phyloP scores from a whole-genome alignment of 441 rosid species.

The Gossypium gossypioides region DNA sequence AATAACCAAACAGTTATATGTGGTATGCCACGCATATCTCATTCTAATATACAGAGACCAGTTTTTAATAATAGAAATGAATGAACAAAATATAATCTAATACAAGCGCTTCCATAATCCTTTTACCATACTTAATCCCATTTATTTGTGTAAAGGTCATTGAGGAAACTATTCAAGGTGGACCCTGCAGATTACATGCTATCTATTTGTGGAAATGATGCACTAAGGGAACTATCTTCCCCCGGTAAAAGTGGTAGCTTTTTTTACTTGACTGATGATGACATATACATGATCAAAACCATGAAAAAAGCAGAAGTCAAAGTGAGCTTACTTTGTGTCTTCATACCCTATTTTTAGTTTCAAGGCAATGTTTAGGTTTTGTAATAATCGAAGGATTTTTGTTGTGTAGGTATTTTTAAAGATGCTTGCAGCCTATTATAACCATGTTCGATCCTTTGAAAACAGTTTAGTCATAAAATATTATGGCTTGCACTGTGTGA shows the following conservation, averaged over 20 bases:
- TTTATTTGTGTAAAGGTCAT: conserved; percentile 29
- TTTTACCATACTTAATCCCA: no score
- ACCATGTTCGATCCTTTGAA: no score
- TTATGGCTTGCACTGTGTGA: no score
- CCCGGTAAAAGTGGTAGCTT: conserved; percentile 70
- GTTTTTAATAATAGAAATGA: no score
- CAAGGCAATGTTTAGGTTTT: background rate
- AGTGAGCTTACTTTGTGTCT: conserved; percentile 21
- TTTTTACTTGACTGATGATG: conserved; percentile 17
- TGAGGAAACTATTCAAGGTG: conserved; percentile 56
- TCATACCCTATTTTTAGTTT: background rate
- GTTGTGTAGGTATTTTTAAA: no score
- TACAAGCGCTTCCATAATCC: rapidly evolving
- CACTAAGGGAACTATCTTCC: conserved; percentile 59
- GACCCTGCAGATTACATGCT: conserved; percentile 67
- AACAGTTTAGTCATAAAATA: no score
- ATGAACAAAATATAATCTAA: no score
- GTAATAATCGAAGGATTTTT: no score
- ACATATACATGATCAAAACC: conserved; percentile 43
- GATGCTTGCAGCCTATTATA: no score
- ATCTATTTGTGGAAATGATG: conserved; percentile 60
- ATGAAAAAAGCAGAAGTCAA: conserved; percentile 59
- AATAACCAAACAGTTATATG: no score
- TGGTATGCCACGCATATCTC: no score
- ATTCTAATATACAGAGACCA: no score